These are phyloP conservation scores for Thalassiosira allenii DNA, from an alignment of 352 stramenopile species.

Conservation along the genomic window DNA sequence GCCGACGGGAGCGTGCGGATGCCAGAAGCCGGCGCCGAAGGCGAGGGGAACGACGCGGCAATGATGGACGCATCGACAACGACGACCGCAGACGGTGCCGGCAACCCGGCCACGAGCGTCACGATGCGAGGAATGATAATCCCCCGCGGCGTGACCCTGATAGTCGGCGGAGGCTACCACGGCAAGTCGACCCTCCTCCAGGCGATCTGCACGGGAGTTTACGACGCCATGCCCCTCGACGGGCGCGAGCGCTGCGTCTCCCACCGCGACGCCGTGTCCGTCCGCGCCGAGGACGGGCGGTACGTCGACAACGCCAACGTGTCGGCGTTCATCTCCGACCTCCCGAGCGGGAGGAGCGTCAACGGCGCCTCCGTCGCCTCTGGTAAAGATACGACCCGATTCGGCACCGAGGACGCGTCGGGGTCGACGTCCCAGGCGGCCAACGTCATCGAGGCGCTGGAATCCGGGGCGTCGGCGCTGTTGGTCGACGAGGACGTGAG, in stretches of 20 bases:
- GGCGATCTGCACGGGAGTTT: conserved; percentile 92
- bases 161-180: conserved; percentile 97
- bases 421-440: conserved; percentile 95
- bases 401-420: conserved; percentile 93
- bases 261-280: conserved; percentile 90
- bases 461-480: conserved; percentile 91
- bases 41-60: not conserved
- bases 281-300: conserved; percentile 94
- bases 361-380: conserved; percentile 81
- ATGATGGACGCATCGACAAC: not conserved
- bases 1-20: conserved; percentile 43
- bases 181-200: conserved; percentile 97
- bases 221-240: conserved; percentile 95
- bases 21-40: not conserved
- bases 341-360: conserved; percentile 82
- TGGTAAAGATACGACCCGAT: conserved; percentile 88
- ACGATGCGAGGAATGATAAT: conserved; percentile 93
- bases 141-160: conserved; percentile 92
- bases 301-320: conserved; percentile 94
- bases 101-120: conserved; percentile 24
- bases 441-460: conserved; percentile 93
- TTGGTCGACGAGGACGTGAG: conserved; percentile 98
- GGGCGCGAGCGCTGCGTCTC: conserved; percentile 94
- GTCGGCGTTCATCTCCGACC: conserved; percentile 95
- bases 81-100: not conserved